Evolutionary conservation across 2,329 filamentous ascomycete species (phyloP), one percentile per base, ranked within the genome.

Genomic region (Colletotrichum sp.): DNA sequence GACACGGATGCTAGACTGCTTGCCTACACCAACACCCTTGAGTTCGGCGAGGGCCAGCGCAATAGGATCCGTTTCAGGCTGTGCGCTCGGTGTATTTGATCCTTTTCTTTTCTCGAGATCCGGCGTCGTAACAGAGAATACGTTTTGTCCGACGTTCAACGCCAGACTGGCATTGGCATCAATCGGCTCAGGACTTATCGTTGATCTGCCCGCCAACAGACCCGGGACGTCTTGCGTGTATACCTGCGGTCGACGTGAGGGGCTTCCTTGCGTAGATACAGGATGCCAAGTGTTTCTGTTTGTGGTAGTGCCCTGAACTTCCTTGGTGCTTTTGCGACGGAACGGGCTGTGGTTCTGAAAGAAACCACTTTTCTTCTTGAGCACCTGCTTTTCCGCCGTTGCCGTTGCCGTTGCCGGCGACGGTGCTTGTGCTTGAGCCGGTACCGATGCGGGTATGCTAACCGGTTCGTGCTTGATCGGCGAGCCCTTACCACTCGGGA

Each of bases 271-370:
- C 67, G 78, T 75, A 64, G 79, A 72, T 6, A 84, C 81, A 4
- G 85, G 85, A 69, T 89, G 90, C 92, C 92, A 94, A 5, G 91
- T 93, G 81, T 90, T 93, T 67, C 92, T 86, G 80, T 85, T 90
- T 2, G 85, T 81, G 1, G 84, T 79, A 8, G 86, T 80, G 15
- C 83, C 76, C 60, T 88, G 86, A 5, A 88, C 81, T 60, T 95
- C 95, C 80, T 95, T 96, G 70, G 94, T 95, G 82, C 96, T 98
- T 91, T 98, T 98, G 71, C 96, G 92, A 36, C 96, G 91, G 87
- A 99, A 99, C 0, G 96, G 96, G 78, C 94, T 96, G 82, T 96
- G 94, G 80, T 95, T 96, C 83, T 96, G 95, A 86, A 99, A 98
- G 85, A 98, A 98, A 1, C 95, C 94, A 76, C 95, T 98, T 86